These are phyloP conservation scores for Metschnikowia lunata DNA, from an alignment of 805 yeast species.

Conservation along the genomic window DNA sequence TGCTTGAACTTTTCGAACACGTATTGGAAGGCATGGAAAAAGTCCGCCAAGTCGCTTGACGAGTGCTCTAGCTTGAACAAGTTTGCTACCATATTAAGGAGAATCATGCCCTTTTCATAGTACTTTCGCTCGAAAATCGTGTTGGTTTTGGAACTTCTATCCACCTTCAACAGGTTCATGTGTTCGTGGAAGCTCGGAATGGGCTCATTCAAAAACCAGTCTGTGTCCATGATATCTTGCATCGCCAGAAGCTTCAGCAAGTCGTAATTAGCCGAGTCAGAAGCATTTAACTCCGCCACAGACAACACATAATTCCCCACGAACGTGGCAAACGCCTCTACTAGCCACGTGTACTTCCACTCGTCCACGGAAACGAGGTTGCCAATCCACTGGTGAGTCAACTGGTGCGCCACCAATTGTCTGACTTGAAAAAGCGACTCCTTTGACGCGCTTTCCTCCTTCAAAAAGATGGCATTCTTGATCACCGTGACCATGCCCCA, in stretches of 20 bases:
- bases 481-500: slow-evolving; percentile 65
- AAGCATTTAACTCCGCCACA: slow-evolving; percentile 8
- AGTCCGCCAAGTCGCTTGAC: slow-evolving; percentile 22
- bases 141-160: slow-evolving; percentile 28
- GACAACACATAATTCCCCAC: slow-evolving; percentile 48
- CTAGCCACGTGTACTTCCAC: slow-evolving; percentile 69
- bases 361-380: slow-evolving; percentile 61
- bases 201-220: slow-evolving; percentile 24
- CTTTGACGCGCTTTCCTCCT: slow-evolving; percentile 19
- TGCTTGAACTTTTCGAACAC: slow-evolving; percentile 33
- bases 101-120: slow-evolving; percentile 57
- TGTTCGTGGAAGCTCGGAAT: slow-evolving; percentile 35
- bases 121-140: slow-evolving; percentile 47
- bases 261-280: slow-evolving; percentile 13
- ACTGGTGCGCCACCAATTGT: slow-evolving; percentile 64
- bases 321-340: slow-evolving; percentile 77
- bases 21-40: slow-evolving; percentile 31
- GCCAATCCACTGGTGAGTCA: slow-evolving; percentile 81
- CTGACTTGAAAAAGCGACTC: slow-evolving; percentile 33
- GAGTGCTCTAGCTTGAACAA: slow-evolving; percentile 30
- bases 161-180: slow-evolving; percentile 23
- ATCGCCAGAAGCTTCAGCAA: slow-evolving; percentile 13
- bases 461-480: slow-evolving; percentile 40
- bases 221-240: slow-evolving; percentile 34
- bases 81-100: slow-evolving; percentile 50